phyloP scores from a whole-genome alignment of 768 basidiomycete species.

The Lactarius tabidus region DNA sequence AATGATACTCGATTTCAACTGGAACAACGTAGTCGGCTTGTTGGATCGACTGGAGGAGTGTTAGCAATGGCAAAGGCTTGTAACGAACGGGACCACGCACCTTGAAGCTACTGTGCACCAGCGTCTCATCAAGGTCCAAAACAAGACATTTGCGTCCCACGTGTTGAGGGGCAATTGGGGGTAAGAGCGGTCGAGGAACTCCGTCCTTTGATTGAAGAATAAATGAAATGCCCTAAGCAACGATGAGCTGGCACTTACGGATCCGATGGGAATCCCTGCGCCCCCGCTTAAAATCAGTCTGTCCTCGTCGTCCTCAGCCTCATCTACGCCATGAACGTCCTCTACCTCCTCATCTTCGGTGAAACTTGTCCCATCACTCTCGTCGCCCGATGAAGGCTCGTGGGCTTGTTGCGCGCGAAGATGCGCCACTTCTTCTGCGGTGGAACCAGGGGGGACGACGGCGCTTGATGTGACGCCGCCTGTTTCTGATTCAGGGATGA shows the following conservation, averaged over 20 bases:
- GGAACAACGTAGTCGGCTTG: conserved; percentile 98
- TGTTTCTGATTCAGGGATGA: conserved; percentile 67
- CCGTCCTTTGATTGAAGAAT: conserved; percentile 62
- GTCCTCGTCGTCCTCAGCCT: conserved; percentile 87
- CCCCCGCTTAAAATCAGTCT: conserved; percentile 86
- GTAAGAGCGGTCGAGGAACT: conserved; percentile 78
- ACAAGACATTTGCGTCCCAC: conserved; percentile 92
- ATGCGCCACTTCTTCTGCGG: conserved; percentile 40
- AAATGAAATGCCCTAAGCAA: background rate
- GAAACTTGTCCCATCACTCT: conserved; percentile 62
- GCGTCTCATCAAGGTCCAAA: conserved; percentile 94
- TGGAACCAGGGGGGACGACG: conserved; percentile 87
- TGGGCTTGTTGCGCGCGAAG: conserved; percentile 34
- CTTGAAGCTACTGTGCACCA: conserved; percentile 98
- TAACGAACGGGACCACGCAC: conserved; percentile 39
- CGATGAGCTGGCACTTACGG: conserved; percentile 50
- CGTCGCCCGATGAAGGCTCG: conserved; percentile 43
- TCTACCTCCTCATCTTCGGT: conserved; percentile 67
- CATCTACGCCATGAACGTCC: conserved; percentile 47
- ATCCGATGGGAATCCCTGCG: conserved; percentile 90
- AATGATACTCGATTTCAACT: conserved; percentile 97
- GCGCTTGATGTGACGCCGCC: conserved; percentile 88
- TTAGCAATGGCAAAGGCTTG: conserved; percentile 12
- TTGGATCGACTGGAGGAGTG: conserved; percentile 65
- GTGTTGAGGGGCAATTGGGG: conserved; percentile 75